Conservation (phyloP, 192 early-diverging fungal species). For the Rhizoclosmatium globosum region DNA sequence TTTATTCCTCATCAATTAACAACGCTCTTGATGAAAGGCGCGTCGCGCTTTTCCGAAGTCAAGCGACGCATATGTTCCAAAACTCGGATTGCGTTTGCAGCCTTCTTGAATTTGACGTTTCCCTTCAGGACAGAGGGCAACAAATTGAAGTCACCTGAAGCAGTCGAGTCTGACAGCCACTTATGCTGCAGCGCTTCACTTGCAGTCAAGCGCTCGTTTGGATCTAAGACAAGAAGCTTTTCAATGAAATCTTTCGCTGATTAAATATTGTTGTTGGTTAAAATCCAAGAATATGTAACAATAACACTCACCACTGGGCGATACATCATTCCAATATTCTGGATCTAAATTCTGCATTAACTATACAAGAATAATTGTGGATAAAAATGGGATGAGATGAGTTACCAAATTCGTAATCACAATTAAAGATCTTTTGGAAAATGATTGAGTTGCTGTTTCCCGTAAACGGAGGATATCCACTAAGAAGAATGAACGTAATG, state of each 20-base stretch:
- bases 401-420: slow-evolving; percentile 66
- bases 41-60: too few relatives aligned
- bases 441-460: slow-evolving; percentile 58
- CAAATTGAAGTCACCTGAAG: slow-evolving; percentile 50
- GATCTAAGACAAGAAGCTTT: slow-evolving; percentile 71
- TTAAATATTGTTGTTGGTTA: slow-evolving; percentile 49
- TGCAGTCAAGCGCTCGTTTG: slow-evolving; percentile 65
- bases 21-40: too few relatives aligned
- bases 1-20: too few relatives aligned
- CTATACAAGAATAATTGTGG: neutral
- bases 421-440: slow-evolving; percentile 73
- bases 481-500: slow-evolving; percentile 63
- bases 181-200: slow-evolving; percentile 51
- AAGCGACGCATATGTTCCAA: neutral
- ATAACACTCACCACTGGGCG: slow-evolving; percentile 33
- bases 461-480: slow-evolving; percentile 65
- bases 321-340: slow-evolving; percentile 56
- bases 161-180: slow-evolving; percentile 45
- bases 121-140: slow-evolving; percentile 66
- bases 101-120: slow-evolving; percentile 75
- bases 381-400: neutral
- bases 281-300: too few relatives aligned
- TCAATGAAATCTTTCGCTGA: slow-evolving; percentile 83
- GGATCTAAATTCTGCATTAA: slow-evolving; percentile 10
- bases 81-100: neutral